Percentiles rank a stretch among this genome's conserved stretches.
Conservation (phyloP, 116 monocot species). For the Iris pallida region DNA sequence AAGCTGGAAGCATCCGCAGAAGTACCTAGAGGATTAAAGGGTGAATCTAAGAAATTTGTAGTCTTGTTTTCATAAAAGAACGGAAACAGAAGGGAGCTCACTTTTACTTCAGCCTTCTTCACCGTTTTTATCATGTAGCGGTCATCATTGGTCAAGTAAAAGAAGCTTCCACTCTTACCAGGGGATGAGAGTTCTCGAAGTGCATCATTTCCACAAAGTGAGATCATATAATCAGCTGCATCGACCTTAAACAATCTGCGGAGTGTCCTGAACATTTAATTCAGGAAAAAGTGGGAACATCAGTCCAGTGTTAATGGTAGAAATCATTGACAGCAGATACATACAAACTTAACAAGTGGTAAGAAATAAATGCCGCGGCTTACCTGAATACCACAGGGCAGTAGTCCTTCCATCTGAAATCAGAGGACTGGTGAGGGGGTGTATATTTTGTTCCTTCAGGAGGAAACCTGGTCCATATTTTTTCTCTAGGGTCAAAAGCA, state of each 20-base stretch:
- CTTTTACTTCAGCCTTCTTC: slow-evolving; percentile 80
- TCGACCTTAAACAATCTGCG: slow-evolving; percentile 72
- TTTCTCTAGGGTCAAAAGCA: slow-evolving; percentile 92
- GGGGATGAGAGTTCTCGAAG: slow-evolving; percentile 89
- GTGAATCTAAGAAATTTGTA: neutral
- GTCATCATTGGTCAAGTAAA: slow-evolving; percentile 77
- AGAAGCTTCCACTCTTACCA: slow-evolving; percentile 91
- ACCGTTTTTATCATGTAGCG: slow-evolving; percentile 78
- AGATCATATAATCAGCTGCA: slow-evolving; percentile 84
- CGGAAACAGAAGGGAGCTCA: slow-evolving; percentile 12
- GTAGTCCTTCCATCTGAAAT: slow-evolving; percentile 99
- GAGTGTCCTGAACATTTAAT: slow-evolving; percentile 47
- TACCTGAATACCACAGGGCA: slow-evolving; percentile 97
- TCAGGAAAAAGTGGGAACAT: neutral
- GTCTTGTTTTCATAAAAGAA: neutral
- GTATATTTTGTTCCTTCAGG: slow-evolving; percentile 90
- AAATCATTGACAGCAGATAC: neutral
- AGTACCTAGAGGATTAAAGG: slow-evolving; percentile 47
- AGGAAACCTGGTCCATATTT: slow-evolving; percentile 95
- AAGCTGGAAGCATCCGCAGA: slow-evolving; percentile 56
- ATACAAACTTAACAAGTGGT: neutral
- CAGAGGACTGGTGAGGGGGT: slow-evolving; percentile 92
- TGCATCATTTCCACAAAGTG: slow-evolving; percentile 85
- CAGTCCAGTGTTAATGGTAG: no score
- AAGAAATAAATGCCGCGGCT: neutral